A percentile compares a stretch with the other conserved stretches of the same genome.
Conservation (phyloP, 225 moss, liverwort and hornwort species). For the Sphagnum contortum region DNA sequence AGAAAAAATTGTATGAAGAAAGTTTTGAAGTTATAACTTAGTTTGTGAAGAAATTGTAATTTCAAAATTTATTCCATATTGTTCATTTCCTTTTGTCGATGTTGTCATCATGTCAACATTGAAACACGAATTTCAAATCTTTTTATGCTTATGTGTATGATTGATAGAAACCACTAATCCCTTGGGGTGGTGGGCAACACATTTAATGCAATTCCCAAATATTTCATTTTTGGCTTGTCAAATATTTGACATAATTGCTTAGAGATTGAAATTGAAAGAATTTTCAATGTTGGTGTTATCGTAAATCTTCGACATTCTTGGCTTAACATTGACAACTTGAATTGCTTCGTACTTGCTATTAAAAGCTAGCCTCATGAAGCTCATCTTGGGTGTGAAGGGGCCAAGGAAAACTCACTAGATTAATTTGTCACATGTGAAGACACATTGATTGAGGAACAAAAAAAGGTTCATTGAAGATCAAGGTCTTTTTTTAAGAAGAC, state of each 20-base stretch:
- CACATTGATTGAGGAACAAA: not conserved
- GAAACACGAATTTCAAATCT: not conserved
- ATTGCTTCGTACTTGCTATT: not conserved
- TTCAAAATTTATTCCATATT: too few relatives aligned
- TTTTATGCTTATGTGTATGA: not conserved
- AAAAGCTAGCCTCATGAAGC: not conserved
- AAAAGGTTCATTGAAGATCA: not conserved
- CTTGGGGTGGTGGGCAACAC: not conserved
- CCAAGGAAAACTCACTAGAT: not conserved
- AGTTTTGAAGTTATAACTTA: too few relatives aligned
- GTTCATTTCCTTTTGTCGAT: not conserved
- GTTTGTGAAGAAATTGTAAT: too few relatives aligned
- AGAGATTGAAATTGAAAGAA: not conserved
- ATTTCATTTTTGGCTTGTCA: not conserved
- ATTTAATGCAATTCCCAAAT: not conserved
- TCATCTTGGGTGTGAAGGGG: not conserved
- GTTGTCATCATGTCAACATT: not conserved
- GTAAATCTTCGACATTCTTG: not conserved
- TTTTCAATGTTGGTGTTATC: not conserved
- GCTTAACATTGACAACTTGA: not conserved
- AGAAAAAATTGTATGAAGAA: too few relatives aligned
- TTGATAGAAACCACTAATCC: not conserved
- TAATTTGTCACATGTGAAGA: not conserved
- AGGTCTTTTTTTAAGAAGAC: not conserved
- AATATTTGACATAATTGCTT: not conserved